Conservation (phyloP, 148 eudicot genomes). For the Fagopyrum tataricum region DNA sequence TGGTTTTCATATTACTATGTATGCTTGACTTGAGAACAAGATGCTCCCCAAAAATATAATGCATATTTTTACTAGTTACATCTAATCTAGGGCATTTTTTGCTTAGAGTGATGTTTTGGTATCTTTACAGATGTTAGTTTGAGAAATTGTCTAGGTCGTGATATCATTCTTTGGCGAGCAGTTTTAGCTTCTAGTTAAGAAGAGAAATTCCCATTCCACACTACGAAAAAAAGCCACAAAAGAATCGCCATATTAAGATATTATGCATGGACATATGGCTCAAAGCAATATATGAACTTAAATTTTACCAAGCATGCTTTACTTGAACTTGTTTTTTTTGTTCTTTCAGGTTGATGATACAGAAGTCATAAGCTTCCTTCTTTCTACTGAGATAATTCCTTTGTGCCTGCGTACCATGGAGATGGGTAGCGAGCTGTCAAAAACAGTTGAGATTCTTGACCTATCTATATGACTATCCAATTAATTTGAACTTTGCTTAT, state of each 20-base stretch:
- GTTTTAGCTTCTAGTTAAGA: neutral
- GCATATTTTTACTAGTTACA: neutral
- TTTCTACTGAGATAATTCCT: slow-evolving; percentile 92
- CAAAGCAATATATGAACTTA: neutral
- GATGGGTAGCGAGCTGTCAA: slow-evolving; percentile 94
- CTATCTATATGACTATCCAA: slow-evolving; percentile 1
- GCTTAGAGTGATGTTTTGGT: neutral
- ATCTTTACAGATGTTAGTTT: neutral
- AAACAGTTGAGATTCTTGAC: slow-evolving; percentile 57
- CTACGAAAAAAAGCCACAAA: neutral
- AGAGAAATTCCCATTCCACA: neutral
- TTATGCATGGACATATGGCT: neutral
- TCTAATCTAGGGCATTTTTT: neutral
- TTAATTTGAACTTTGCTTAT: neutral
- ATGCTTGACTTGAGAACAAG: neutral
- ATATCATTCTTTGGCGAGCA: neutral
- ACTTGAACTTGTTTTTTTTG: neutral
- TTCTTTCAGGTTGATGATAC: slow-evolving; percentile 69
- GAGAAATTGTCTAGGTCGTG: neutral
- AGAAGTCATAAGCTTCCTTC: slow-evolving; percentile 88
- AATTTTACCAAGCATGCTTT: neutral
- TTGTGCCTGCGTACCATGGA: slow-evolving; percentile 97
- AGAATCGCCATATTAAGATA: neutral
- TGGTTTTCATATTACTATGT: neutral
- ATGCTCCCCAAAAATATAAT: neutral